Base-by-base conservation (phyloP, 164 flowering plant species). In the Paratinospora sagittata region DNA sequence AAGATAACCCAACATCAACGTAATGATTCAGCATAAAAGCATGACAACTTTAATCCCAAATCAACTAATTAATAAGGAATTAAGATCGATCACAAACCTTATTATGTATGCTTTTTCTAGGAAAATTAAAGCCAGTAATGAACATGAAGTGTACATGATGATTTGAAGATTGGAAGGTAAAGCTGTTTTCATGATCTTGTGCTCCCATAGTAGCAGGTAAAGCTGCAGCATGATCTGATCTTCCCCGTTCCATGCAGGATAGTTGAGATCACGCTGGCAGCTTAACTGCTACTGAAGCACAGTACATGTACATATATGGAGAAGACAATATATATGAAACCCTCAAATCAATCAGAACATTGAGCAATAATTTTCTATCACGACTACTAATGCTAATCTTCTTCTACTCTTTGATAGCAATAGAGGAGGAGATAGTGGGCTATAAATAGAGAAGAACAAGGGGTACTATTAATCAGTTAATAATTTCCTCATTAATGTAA, bases 211-310 rank as follows among this genome's bases (percentile, higher is more conserved):
- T 55, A n/a, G 60, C 60, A 55, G 60, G 60, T 55, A 19, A 55
- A 55, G 60, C 60, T 55, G 60, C 60, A 55, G 60, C 60, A n/a
- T 55, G 60, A 55, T 55, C 60, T 55, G 23, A 55, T 55, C 60
- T 55, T 55, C 60, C 60, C 60, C 3, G 3, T 30, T 30, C 34
- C 21, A 55, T 55, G 8, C 60, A 55, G 60, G 60, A 55, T 55
- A 55, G 60, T n/a, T 55, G 60, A 55, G 60, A 55, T 55, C 60
- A 55, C 1, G 60, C 60, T 55, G 60, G 60, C 60, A 55, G 60
- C 60, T 55, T 55, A 55, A 5, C 60, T 55, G 23, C 60, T n/a
- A 19, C 23, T 55, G 60, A 8, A 14, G 60, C 60, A 55, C 60
- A 12, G 55, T 47, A 21, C 60, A 55, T 30, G 2, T 30, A 30